These are phyloP conservation scores for Agaricus blazei DNA, from an alignment of 768 basidiomycete genomes.

Conservation along the genomic window DNA sequence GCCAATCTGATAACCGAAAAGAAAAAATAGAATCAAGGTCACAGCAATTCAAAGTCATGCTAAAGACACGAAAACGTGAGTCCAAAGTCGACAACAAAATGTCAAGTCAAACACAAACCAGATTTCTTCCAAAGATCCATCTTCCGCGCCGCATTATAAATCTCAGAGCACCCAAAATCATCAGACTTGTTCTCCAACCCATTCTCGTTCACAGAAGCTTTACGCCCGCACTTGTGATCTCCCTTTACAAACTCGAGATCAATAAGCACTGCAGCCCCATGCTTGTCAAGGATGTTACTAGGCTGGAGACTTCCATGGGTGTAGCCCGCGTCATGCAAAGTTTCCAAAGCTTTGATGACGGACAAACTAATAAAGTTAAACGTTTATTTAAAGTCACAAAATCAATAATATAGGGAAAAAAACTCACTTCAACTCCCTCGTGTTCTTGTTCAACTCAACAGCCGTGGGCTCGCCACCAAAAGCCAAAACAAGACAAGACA, in stretches of 20 bases:
- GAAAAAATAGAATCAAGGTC: not conserved
- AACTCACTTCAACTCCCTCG: slow-evolving; percentile 5
- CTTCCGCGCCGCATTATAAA: slow-evolving; percentile 6
- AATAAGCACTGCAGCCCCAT: slow-evolving; percentile 5
- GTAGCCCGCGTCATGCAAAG: slow-evolving; percentile 5
- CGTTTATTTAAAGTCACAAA: no score
- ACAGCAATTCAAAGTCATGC: not conserved
- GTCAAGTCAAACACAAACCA: not conserved
- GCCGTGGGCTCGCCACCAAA: slow-evolving; percentile 2
- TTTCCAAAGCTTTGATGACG: slow-evolving; percentile 5
- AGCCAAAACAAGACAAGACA: slow-evolving; percentile 8
- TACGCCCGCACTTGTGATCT: slow-evolving; percentile 8
- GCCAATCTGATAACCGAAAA: not conserved
- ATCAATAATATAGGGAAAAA: not conserved
- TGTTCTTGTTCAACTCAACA: slow-evolving; percentile 7
- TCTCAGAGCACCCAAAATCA: slow-evolving; percentile 10
- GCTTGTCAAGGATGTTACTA: slow-evolving; percentile 6
- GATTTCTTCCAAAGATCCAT: slow-evolving; percentile 12
- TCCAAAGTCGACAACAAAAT: not conserved
- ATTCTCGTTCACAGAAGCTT: slow-evolving; percentile 1
- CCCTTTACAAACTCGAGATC: slow-evolving; percentile 8
- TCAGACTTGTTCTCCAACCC: slow-evolving; percentile 7
- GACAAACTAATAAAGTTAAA: not conserved
- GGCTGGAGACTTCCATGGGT: slow-evolving; percentile 7
- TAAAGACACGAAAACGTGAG: no score